phyloP scores from a whole-genome alignment of 495 filamentous ascomycete genomes.

The Cenococcum geophilum region DNA sequence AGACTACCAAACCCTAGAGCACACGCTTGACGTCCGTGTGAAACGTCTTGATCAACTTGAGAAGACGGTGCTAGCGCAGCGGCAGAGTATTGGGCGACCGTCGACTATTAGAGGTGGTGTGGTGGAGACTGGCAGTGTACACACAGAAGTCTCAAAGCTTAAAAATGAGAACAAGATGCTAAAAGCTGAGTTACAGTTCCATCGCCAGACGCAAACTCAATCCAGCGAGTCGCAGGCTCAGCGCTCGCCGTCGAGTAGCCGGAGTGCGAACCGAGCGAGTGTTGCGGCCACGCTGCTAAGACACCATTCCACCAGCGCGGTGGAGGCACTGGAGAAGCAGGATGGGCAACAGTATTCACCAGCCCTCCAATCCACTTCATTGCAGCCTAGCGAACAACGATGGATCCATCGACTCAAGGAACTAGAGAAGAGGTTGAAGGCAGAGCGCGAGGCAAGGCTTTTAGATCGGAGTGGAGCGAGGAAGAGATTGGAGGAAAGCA shows the following conservation, averaged over 20 bases:
- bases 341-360: conserved; percentile 23
- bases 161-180: conserved; percentile 74
- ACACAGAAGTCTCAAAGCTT: conserved; percentile 58
- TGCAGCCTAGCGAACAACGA: conserved; percentile 52
- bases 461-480: conserved; percentile 77
- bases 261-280: conserved; percentile 29
- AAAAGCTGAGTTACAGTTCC: conserved; percentile 73
- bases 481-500: conserved; percentile 76
- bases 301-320: conserved; percentile 45
- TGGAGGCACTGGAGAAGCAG: conserved; percentile 34
- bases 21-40: conserved; percentile 66
- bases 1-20: conserved; percentile 83
- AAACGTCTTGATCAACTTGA: conserved; percentile 88
- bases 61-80: conserved; percentile 48
- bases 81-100: conserved; percentile 25
- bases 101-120: conserved; percentile 25
- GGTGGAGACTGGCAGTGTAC: conserved; percentile 38
- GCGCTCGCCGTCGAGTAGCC: conserved; percentile 12
- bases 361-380: conserved; percentile 20
- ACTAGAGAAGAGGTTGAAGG: conserved; percentile 80
- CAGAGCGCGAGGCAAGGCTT: conserved; percentile 79
- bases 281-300: conserved; percentile 46
- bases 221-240: conserved; percentile 20
- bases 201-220: conserved; percentile 41
- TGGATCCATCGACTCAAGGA: conserved; percentile 83